phyloP scores from a whole-genome alignment of 169 alveolate genomes.

The Sarcocystis neurona region DNA sequence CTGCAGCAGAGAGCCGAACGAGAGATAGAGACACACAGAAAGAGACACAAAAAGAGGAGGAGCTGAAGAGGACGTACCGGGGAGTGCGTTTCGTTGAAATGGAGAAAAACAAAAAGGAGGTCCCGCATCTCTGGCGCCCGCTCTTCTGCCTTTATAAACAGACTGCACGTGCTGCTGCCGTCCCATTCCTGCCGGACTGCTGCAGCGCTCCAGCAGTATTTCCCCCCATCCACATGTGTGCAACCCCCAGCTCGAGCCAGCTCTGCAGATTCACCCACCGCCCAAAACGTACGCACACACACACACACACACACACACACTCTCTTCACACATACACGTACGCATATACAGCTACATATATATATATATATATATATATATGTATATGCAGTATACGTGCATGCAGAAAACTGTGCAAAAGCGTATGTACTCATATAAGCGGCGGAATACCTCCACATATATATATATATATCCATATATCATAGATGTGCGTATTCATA shows the following conservation, averaged over 20 bases:
- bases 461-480: no score
- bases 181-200: background rate
- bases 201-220: background rate
- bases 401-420: no score
- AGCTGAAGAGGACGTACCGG: background rate
- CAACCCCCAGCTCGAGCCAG: background rate
- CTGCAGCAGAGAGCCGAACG: no score
- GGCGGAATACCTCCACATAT: no score
- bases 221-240: background rate
- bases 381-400: background rate
- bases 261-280: background rate
- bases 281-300: background rate
- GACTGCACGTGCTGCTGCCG: background rate
- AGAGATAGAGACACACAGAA: no score
- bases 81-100: slow-evolving; percentile 15
- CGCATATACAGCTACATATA: background rate
- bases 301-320: background rate
- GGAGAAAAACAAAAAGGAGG: background rate
- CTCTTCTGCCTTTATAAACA: background rate
- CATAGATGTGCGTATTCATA: no score
- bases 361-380: no score
- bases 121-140: background rate
- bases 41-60: background rate
- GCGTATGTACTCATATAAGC: no score
- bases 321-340: background rate